Evolutionary conservation across 2,329 filamentous ascomycete genomes (phyloP).

Genomic region (Xylaria arbuscula): DNA sequence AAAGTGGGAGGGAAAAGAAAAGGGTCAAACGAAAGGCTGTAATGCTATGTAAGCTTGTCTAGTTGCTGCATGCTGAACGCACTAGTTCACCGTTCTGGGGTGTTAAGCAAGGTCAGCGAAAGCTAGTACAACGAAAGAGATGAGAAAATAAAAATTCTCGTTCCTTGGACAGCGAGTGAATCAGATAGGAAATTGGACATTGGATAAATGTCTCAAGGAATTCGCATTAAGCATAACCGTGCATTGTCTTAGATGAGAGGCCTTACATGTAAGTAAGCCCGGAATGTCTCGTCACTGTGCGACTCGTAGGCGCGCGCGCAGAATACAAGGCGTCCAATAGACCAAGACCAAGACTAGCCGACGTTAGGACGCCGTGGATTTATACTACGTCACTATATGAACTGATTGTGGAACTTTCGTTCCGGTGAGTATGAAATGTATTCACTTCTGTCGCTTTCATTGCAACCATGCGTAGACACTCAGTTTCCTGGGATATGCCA

Average conservation of each 20-base stretch:
- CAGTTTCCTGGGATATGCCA: neutral
- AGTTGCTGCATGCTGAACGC: neutral
- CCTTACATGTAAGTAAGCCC: constrained; percentile 13
- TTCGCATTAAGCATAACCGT: constrained; percentile 33
- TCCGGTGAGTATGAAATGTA: neutral
- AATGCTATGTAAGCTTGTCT: neutral
- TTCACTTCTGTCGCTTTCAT: neutral
- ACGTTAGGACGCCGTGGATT: neutral
- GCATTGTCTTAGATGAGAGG: constrained; percentile 20
- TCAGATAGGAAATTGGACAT: constrained; percentile 3
- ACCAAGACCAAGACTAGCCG: neutral
- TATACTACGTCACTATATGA: neutral
- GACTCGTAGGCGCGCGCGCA: constrained; percentile 9
- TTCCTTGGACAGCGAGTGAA: neutral
- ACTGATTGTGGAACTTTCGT: neutral
- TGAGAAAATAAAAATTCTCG: neutral
- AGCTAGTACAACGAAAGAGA: neutral
- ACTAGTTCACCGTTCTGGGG: neutral
- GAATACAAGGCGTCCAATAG: constrained; percentile 32
- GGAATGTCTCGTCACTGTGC: constrained; percentile 30
- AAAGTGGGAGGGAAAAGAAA: neutral
- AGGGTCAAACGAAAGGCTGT: neutral
- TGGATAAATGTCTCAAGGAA: constrained; percentile 29
- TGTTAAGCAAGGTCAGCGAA: too few species aligned
- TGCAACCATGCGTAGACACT: neutral